phyloP scores from a whole-genome alignment of 2,329 filamentous ascomycete genomes.

The Mariannaea elegans region DNA sequence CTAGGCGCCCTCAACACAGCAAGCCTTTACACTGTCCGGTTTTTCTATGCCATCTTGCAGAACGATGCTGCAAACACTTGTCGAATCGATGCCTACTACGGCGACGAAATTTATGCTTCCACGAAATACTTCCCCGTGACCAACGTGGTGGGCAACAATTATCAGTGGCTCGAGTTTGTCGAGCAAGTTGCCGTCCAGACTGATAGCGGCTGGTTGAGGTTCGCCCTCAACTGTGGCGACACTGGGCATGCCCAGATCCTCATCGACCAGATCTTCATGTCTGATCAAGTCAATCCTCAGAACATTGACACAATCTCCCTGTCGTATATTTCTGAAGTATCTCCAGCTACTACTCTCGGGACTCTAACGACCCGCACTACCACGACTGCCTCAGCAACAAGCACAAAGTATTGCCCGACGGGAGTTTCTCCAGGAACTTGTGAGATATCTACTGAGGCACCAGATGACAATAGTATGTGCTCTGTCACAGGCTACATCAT shows the following conservation, averaged over 20 bases:
- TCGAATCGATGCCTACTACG: conserved; percentile 31
- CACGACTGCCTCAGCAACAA: not conserved
- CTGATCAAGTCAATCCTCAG: conserved; percentile 29
- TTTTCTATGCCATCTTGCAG: conserved; percentile 29
- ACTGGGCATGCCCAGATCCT: conserved; percentile 31
- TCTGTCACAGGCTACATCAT: not conserved
- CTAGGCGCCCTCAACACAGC: conserved; percentile 26
- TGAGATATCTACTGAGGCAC: not conserved
- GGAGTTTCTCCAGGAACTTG: not conserved
- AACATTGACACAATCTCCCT: conserved; percentile 31
- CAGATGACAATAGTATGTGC: not conserved
- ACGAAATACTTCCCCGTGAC: conserved; percentile 30
- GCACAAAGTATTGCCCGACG: not conserved
- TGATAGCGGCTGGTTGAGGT: conserved; percentile 28
- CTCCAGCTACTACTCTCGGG: not conserved
- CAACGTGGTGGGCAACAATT: not conserved
- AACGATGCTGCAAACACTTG: conserved; percentile 31
- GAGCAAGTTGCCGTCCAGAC: conserved; percentile 25
- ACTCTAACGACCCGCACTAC: not conserved
- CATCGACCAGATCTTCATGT: conserved; percentile 37
- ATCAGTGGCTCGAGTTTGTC: conserved; percentile 26
- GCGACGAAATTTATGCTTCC: conserved; percentile 20
- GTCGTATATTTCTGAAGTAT: conserved; percentile 15
- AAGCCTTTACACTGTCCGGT: conserved; percentile 31
- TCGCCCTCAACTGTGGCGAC: conserved; percentile 29